Percentiles rank a stretch among this genome's conserved stretches.
phyloP scores from a whole-genome alignment of 805 yeast species.

The Ogataea zsoltii region DNA sequence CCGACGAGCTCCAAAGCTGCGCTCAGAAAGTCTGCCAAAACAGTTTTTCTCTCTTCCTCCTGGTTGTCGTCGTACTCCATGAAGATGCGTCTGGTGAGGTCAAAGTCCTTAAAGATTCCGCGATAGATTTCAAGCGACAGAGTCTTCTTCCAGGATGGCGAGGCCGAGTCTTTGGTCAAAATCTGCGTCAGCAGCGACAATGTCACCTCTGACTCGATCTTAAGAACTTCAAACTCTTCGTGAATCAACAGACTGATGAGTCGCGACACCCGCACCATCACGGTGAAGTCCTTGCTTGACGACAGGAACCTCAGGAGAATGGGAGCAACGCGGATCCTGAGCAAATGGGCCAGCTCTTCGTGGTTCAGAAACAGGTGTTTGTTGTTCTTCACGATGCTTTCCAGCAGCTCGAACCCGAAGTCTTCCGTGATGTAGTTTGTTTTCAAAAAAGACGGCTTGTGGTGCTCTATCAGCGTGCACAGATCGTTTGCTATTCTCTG shows the following conservation, averaged over 20 bases:
- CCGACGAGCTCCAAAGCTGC: conserved; percentile 40
- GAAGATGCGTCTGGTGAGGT: conserved; percentile 52
- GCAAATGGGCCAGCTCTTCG: conserved; percentile 62
- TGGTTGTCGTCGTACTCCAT: conserved; percentile 57
- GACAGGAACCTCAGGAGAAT: conserved; percentile 68
- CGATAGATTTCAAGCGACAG: conserved; percentile 73
- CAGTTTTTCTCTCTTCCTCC: conserved; percentile 55
- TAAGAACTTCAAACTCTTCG: conserved; percentile 61
- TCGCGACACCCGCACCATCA: conserved; percentile 74
- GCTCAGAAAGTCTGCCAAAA: conserved; percentile 54
- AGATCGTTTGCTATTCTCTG: conserved; percentile 70
- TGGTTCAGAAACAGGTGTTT: conserved; percentile 53
- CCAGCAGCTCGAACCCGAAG: conserved; percentile 80
- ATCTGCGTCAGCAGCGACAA: conserved; percentile 72
- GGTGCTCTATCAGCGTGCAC: conserved; percentile 64
- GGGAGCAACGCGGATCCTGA: conserved; percentile 74
- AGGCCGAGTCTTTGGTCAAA: conserved; percentile 54
- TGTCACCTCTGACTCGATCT: conserved; percentile 79
- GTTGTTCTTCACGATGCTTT: conserved; percentile 72
- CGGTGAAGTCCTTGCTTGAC: conserved; percentile 58
- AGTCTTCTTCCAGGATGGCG: conserved; percentile 71
- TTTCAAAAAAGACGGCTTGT: conserved; percentile 54
- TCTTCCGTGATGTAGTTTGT: conserved; percentile 55
- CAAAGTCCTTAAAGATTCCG: conserved; percentile 57
- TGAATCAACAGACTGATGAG: conserved; percentile 62